Percentiles rank a stretch among this genome's conserved stretches.
phyloP scores from a whole-genome alignment of 495 filamentous ascomycete species.

The Penicillium cinerascens region DNA sequence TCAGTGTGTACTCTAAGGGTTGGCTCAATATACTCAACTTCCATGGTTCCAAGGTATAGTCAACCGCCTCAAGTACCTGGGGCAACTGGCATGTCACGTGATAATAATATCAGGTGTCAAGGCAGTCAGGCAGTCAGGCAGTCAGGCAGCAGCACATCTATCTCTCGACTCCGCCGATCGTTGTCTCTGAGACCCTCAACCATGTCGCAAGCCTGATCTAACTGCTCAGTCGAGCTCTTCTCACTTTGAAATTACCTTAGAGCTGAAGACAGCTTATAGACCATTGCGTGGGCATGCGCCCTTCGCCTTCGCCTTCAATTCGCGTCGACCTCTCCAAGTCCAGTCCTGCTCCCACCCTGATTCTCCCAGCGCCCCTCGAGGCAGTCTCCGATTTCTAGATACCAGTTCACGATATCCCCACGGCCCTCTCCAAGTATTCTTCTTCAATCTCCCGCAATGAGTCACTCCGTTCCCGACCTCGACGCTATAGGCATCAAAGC shows the following conservation, averaged over 20 bases:
- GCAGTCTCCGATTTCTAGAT: neutral
- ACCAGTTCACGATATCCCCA: neutral
- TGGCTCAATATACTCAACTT: neutral
- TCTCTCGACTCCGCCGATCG: slow-evolving; percentile 10
- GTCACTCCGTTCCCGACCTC: slow-evolving; percentile 46
- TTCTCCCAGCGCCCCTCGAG: neutral
- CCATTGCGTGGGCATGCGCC: slow-evolving; percentile 2
- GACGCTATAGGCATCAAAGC: slow-evolving; percentile 59
- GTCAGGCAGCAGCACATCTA: slow-evolving; percentile 10
- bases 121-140: too few relatives aligned
- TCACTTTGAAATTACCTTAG: neutral
- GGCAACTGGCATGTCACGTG: neutral
- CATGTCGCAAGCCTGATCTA: slow-evolving; percentile 3
- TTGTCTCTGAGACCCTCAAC: slow-evolving; percentile 10
- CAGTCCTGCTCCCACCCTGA: neutral
- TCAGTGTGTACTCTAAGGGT: neutral
- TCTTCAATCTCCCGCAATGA: slow-evolving; percentile 25
- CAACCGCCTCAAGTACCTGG: neutral
- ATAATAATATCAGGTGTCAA: neutral
- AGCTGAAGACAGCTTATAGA: neutral
- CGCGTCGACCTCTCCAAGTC: slow-evolving; percentile 1
- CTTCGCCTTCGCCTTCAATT: slow-evolving; percentile 2
- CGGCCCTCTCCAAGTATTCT: neutral
- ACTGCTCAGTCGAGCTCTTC: slow-evolving; percentile 6
- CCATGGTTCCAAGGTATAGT: neutral